A percentile compares a stretch with the other conserved stretches of the same genome.
phyloP scores from a whole-genome alignment of 1,139 yeast species.

The Suhomyces wounanorum region DNA sequence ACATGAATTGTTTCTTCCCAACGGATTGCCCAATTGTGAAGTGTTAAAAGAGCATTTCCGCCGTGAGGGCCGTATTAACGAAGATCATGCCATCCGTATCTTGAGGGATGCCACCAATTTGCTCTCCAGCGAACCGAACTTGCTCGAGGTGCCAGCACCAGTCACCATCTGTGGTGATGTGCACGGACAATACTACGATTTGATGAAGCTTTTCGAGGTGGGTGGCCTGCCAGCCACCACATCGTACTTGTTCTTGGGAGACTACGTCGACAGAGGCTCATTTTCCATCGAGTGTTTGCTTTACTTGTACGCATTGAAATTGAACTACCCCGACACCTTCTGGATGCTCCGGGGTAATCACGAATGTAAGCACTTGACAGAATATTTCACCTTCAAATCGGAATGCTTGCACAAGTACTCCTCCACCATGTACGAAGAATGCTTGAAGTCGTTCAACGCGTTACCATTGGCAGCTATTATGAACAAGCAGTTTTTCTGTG shows the following conservation, averaged over 20 bases:
- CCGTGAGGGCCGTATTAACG: constrained; percentile 77
- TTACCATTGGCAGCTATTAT: constrained; percentile 91
- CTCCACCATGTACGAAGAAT: constrained; percentile 65
- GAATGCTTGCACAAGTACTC: constrained; percentile 91
- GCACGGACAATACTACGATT: constrained; percentile 92
- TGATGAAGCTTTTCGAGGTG: constrained; percentile 88
- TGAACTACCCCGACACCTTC: constrained; percentile 73
- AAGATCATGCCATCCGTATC: constrained; percentile 71
- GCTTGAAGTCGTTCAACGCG: constrained; percentile 80
- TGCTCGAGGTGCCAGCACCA: constrained; percentile 85
- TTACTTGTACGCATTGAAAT: constrained; percentile 77
- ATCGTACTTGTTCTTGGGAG: constrained; percentile 85
- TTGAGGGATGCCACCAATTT: constrained; percentile 59
- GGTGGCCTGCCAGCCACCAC: constrained; percentile 86
- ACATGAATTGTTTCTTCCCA: constrained; percentile 59
- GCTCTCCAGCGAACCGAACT: constrained; percentile 71
- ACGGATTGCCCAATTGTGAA: constrained; percentile 71
- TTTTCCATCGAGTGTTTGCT: constrained; percentile 88
- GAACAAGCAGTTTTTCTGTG: constrained; percentile 94
- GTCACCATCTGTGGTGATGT: constrained; percentile 96
- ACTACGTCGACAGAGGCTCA: constrained; percentile 94
- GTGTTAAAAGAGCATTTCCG: constrained; percentile 75
- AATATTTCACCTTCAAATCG: constrained; percentile 87
- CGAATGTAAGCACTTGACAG: constrained; percentile 92
- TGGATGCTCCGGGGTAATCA: constrained; percentile 93